Percentiles rank a stretch among this genome's conserved stretches.
Evolutionary conservation across 306 rosid species (phyloP).

Genomic region (Fragaria nilgerrensis): DNA sequence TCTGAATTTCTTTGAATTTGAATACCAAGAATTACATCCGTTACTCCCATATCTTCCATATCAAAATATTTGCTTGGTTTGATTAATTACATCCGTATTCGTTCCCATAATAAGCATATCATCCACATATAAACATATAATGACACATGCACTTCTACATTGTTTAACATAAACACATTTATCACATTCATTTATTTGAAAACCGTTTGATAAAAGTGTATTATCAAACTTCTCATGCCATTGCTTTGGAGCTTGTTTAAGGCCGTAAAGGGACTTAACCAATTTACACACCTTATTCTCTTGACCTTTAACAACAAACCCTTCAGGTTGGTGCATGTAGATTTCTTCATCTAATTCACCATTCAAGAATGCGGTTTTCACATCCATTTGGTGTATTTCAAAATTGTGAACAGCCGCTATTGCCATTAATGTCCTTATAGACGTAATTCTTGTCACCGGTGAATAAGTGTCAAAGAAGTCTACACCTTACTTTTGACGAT

Average conservation of each 20-base stretch:
- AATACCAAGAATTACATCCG: too few species aligned
- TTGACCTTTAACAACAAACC: not conserved
- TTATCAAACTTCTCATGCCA: not conserved
- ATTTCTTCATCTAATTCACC: not conserved
- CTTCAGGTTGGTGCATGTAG: not conserved
- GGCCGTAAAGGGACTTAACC: not conserved
- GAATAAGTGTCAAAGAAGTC: not conserved
- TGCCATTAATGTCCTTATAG: not conserved
- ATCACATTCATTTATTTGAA: not conserved
- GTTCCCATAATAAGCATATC: not conserved
- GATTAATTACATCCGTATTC: not conserved
- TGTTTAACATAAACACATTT: not conserved
- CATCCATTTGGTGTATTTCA: conserved; percentile 1
- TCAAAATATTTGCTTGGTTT: not conserved
- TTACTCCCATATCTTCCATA: too few species aligned
- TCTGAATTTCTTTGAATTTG: too few species aligned
- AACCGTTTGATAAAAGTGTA: not conserved
- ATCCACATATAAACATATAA: not conserved
- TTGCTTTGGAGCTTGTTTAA: not conserved
- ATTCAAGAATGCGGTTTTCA: not conserved
- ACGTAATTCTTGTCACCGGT: not conserved
- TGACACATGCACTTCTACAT: not conserved
- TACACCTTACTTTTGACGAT: not conserved
- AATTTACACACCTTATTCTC: not conserved
- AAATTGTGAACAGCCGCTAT: not conserved